Evolutionary conservation across 1,284 basidiomycete genomes (phyloP), one percentile per base, ranked within the genome.

Genomic region (Boletus sp.): DNA sequence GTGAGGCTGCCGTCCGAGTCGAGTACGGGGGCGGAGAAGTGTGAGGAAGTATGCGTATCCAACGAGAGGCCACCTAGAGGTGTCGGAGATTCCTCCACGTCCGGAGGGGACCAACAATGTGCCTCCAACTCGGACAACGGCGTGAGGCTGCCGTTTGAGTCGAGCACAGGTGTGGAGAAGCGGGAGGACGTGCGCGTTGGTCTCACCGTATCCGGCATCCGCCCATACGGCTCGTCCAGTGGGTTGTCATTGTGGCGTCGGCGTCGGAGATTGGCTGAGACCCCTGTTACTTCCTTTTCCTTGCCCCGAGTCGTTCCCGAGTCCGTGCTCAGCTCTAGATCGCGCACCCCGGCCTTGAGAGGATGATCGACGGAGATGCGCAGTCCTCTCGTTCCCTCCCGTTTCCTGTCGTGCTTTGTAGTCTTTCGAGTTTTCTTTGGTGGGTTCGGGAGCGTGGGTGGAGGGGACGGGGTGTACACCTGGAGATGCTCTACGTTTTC

Each of bases 51-150:
- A n/a, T n/a, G n/a, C n/a, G n/a, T n/a, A n/a, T n/a, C n/a, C n/a
- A n/a, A n/a, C n/a, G n/a, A n/a, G n/a, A n/a, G n/a, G n/a, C n/a
- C n/a, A n/a, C n/a, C n/a, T n/a, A n/a, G n/a, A n/a, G n/a, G n/a
- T n/a, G n/a, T n/a, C n/a, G n/a, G n/a, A n/a, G n/a, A 55, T 32
- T 67, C 66, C 1, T 64, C 66, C 8, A 68, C 57, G 17, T 41
- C 61, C 0, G 63, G 63, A 32, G 67, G 63, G 2, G 66, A 66
- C 63, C 63, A 65, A 16, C 49, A 13, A 12, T 42, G 56, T 26
- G 2, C 44, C 20, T 53, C 60, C 33, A 35, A 2, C 23, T 51
- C 51, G 1, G 46, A 44, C 36, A 55, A 9, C 14, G 51, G 42
- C 13, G 56, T 46, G 2, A 50, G 13, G 17, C 38, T 48, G 2